Percentiles rank a stretch among this genome's conserved stretches.
phyloP scores from a whole-genome alignment of 164 flowering plant species.

The Dillenia suffruticosa region DNA sequence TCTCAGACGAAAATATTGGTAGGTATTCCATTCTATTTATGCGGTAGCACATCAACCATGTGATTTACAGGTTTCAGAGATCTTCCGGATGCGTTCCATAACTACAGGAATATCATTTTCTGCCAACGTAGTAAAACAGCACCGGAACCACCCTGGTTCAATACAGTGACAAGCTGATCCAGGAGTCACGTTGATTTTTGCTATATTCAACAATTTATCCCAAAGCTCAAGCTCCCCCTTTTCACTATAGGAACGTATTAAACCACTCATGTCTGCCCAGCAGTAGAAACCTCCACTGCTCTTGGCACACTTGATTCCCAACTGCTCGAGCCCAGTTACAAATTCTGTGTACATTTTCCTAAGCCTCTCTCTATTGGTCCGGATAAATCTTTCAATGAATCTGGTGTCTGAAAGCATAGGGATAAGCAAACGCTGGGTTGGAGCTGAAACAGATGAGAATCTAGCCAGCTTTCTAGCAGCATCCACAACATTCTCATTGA shows the following conservation, averaged over 20 bases:
- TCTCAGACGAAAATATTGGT: background rate
- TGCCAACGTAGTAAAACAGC: slow-evolving; percentile 60
- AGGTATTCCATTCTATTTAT: background rate
- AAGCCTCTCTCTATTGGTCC: slow-evolving; percentile 46
- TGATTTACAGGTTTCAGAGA: slow-evolving; percentile 53
- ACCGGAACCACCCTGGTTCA: slow-evolving; percentile 96
- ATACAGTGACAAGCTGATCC: slow-evolving; percentile 93
- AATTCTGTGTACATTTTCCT: slow-evolving; percentile 36
- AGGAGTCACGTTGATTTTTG: slow-evolving; percentile 73
- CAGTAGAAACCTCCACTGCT: slow-evolving; percentile 82
- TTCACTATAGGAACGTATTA: slow-evolving; percentile 79
- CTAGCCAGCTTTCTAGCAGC: slow-evolving; percentile 70
- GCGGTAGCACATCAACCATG: slow-evolving; percentile 28
- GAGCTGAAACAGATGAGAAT: slow-evolving; percentile 74
- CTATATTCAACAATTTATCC: slow-evolving; percentile 74
- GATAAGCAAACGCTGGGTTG: slow-evolving; percentile 59
- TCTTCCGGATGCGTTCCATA: slow-evolving; percentile 65
- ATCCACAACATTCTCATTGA: slow-evolving; percentile 56
- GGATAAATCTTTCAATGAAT: slow-evolving; percentile 42
- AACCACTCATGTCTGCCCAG: slow-evolving; percentile 92
- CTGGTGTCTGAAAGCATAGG: slow-evolving; percentile 73
- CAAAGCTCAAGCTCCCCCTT: slow-evolving; percentile 97
- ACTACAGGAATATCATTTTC: slow-evolving; percentile 76
- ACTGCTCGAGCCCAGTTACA: slow-evolving; percentile 50
- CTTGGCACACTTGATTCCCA: slow-evolving; percentile 62